Evolutionary conservation across 257 asterid genomes (phyloP).

Genomic region (Ballota nigra): DNA sequence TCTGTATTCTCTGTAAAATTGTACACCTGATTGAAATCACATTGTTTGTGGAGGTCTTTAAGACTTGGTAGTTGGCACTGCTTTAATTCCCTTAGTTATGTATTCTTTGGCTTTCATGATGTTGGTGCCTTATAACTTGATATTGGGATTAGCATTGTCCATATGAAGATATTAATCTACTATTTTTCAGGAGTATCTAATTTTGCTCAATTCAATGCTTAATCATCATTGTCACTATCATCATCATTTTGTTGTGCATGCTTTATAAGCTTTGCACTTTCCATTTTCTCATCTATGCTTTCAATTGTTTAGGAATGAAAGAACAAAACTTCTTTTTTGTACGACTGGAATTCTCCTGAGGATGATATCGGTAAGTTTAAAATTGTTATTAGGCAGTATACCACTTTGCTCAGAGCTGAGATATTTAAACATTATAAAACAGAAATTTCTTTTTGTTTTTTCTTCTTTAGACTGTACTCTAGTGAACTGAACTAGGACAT

Average conservation of each 20-base stretch:
- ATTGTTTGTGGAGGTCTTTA: neutral
- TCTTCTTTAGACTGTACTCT: neutral
- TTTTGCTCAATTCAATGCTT: neutral
- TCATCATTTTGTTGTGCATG: constrained; percentile 4
- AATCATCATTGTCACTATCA: constrained; percentile 7
- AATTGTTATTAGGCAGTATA: neutral
- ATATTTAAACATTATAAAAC: neutral
- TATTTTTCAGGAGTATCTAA: too few species aligned
- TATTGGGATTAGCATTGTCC: neutral
- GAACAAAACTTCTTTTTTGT: constrained; percentile 94
- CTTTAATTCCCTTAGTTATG: neutral
- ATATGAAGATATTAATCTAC: neutral
- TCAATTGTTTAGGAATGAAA: constrained; percentile 63
- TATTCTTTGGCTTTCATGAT: constrained; percentile 1
- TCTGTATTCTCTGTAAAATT: neutral
- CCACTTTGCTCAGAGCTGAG: constrained; percentile 17
- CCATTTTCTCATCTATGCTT: constrained; percentile 26
- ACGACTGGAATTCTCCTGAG: constrained; percentile 98
- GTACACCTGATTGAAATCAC: neutral
- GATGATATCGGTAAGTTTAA: constrained; percentile 75
- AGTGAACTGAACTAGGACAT: constrained; percentile 9
- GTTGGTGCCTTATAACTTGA: neutral
- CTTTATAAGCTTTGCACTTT: constrained; percentile 18
- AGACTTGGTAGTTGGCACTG: neutral
- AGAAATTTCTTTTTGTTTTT: neutral